Base-by-base conservation (phyloP, 1,284 basidiomycete species). In the Cystobasidium slooffiae region DNA sequence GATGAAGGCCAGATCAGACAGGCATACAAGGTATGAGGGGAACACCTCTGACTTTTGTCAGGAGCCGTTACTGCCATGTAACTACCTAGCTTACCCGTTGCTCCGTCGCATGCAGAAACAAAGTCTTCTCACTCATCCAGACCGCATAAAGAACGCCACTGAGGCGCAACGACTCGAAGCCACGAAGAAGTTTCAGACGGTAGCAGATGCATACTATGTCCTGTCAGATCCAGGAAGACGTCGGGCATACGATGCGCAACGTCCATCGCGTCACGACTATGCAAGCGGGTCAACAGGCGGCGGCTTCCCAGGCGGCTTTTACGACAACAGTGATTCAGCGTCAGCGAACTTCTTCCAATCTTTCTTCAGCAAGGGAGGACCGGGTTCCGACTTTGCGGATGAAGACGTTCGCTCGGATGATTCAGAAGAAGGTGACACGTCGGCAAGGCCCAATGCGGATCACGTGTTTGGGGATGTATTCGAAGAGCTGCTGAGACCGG, bases 181-280 rank as follows among this genome's bases (percentile, higher is more conserved):
- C 1, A 73, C 70, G 4, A 55, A 49, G 49, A 73, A 73, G 46
- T 73, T 73, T 39, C 70, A 73, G 43, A 58, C 52, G 6, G 70
- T 73, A 6, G 70, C 70, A 14, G 70, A 73, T 44, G 70, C 70
- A 46, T 73, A 73, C 49, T 73, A 65, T 52, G 61, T 73, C 5
- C 62, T 73, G 9, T 73, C 70, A 12, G 70, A 73, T 44, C 12
- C 62, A 10, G 49, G 39, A 20, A 53, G 70, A 49, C n/a, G 63
- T 44, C 20, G 70, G 18, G 70, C 70, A 9, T 73, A 73, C 49
- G 70, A 73, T 51, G 55, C 24, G 1, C 70, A 73, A 49, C 16
- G 70, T 16, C 66, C 66, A 6, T 68, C 66, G 9, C 47, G 49
- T 16, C 47, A 20, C 16, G 69, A 46, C 22, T 46, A 49, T 56